Base-by-base conservation (phyloP, 768 basidiomycete genomes). In the Termitomyces sp. region DNA sequence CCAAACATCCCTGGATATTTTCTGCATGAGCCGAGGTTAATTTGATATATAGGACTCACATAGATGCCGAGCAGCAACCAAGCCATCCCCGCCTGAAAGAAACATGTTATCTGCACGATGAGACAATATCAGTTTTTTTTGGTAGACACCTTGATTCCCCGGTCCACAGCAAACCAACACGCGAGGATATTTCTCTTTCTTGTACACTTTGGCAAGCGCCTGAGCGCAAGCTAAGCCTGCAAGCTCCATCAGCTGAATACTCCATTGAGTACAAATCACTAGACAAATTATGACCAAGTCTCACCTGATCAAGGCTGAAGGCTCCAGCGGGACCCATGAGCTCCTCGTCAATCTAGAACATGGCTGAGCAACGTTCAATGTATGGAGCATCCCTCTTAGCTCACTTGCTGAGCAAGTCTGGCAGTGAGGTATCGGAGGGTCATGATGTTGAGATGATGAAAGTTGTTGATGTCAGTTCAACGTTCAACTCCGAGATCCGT, bases 111-210 rank as follows among this genome's bases (percentile, higher is more conserved):
- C 19, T 35, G 15, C 19, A 42, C 26, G 4, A 14, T 22, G 28
- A 32, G 28, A 4, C n/a, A 7, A 49, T 14, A 34, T 34, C 37
- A 34, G 35, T 1, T 11, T 15, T 11, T 15, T 26, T 34, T 37
- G 10, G 35, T 15, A 24, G 8, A 37, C 55, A 71, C 83, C 93
- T 76, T 98, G 96, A 65, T 98, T 98, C 41, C 97, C 97, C 7
- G 97, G 95, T 17, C 97, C 97, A 66, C 95, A 98, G 64, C 91
- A 93, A 11, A 98, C 90, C n/a, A 98, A 75, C 6, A 98, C 92
- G 11, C 84, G 81, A 37, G 78, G 79, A 67, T 90, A 84, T 44
- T 75, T 79, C 3, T 84, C 81, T 30, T 78, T 82, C 40, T 74
- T 75, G 67, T 92, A 98, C 0, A 85, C 83, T n/a, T 76, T 85